Base-by-base conservation (phyloP, 2,329 filamentous ascomycete species). In the Cladorrhinum sp. region DNA sequence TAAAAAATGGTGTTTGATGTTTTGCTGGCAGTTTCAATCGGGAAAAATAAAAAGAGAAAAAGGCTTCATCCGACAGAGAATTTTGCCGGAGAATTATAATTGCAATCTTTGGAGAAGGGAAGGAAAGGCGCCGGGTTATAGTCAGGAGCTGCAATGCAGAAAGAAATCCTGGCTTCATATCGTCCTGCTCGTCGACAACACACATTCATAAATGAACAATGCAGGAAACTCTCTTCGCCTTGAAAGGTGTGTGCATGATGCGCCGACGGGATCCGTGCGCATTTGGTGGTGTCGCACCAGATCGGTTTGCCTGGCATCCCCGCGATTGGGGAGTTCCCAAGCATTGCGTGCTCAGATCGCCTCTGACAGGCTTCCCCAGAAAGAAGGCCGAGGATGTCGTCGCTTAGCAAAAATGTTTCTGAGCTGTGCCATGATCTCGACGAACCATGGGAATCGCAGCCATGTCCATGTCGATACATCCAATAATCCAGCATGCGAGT, bases 321-420 rank as follows among this genome's bases (percentile, higher is more conserved):
- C 36, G 14, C 36, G 36, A 50, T 50, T 50, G 16, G 18, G 46
- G 14, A 2, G 6, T 51, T 3, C 21, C 36, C 16, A 46, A 28
- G 36, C 36, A 20, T n/a, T 20, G 14, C 10, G 54, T 30, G 54
- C 54, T 57, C 54, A 49, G 54, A 57, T 57, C 39, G 18, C 54
- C n/a, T 57, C 54, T 21, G 53, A 48, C 54, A 56, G 54, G 54
- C 54, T 57, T 57, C 54, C 54, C 54, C 54, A 57, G 36, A 26
- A 48, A 48, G 30, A 7, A 9, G 14, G n/a, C 21, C 5, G 50
- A 52, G 33, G 33, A 55, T 36, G 53, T n/a, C n/a, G n/a, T 49
- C 54, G 54, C 54, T 57, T 57, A 33, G n/a, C 21, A 49, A n/a
- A 24, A 30, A 24, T 55, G 42, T 46, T 46, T 46, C 42, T 12